Base-by-base conservation (phyloP, 345 rosid genomes). In the Camelina sativa region DNA sequence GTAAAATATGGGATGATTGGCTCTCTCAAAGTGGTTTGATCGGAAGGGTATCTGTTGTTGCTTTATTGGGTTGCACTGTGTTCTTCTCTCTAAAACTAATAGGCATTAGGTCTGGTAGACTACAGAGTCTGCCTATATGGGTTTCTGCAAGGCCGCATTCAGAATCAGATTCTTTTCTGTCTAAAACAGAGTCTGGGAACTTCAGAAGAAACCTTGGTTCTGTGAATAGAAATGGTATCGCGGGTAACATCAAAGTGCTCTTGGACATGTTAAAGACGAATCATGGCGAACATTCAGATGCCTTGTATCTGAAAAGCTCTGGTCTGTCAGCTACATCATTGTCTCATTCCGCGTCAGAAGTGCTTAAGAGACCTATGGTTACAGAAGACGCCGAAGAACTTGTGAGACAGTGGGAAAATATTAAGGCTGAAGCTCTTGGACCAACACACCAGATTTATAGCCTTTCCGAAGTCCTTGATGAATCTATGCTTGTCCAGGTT, bases 341-440 rank as follows among this genome's bases (percentile, higher is more conserved):
- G 69, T 76, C 89, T 70, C 80, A 85, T 34, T 81, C 86, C 11
- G 67, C 46, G 28, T 61, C 70, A 23, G 76, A 71, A 48, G 72
- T 74, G 51, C 75, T 82, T 52, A 86, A 80, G 81, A 89, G 81
- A 77, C 81, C 80, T 54, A 95, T 95, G 97, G 81, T 88, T 59
- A 61, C 80, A 48, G 93, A 90, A 80, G 97, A 95, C 55, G 97
- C 99, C 35, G 99, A 95, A 85, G 82, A 83, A 50, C 93, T 92
- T 62, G 93, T 95, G 50, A 84, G 83, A 84, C 91, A 86, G 69
- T 95, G 99, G 99, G 97, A 95, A 85, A 74, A 85, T 57, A 79
- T 84, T 50, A 95, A 95, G 84, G 97, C 99, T 72, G 90, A 90
- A 81, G 95, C 99, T 72, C 84, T 95, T 73, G 99, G 99, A 63